phyloP scores from a whole-genome alignment of 129 eudicot genomes.

The Cynara cardunculus region DNA sequence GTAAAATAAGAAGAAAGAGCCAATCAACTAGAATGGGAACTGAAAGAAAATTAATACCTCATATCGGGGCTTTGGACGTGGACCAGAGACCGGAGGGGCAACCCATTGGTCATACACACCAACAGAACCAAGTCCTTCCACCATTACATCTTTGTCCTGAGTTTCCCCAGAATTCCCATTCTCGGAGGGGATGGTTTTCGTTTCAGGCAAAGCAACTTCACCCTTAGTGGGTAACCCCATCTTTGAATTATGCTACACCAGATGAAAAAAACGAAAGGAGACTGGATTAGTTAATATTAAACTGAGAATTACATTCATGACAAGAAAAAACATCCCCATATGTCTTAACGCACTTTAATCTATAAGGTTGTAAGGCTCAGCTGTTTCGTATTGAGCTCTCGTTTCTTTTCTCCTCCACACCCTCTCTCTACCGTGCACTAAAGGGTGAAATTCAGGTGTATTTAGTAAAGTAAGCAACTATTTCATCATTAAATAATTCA shows the following conservation, averaged over 20 bases:
- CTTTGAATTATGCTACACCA: constrained; percentile 48
- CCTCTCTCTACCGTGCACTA: neutral
- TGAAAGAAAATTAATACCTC: constrained; percentile 48
- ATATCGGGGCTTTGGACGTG: constrained; percentile 87
- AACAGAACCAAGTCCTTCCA: constrained; percentile 66
- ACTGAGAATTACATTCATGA: neutral
- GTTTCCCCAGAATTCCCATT: constrained; percentile 65
- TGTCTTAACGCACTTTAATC: neutral
- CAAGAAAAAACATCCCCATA: neutral
- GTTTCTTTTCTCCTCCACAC: neutral
- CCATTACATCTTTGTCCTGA: constrained; percentile 81
- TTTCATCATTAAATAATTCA: neutral
- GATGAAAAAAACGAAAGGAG: constrained; percentile 2
- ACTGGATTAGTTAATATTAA: neutral
- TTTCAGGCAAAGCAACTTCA: constrained; percentile 54
- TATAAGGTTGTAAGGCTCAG: neutral
- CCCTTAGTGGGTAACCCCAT: constrained; percentile 46
- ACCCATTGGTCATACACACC: constrained; percentile 96
- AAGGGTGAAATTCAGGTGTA: neutral
- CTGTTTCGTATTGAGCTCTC: neutral
- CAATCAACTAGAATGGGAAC: neutral
- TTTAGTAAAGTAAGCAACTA: neutral
- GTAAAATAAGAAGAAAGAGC: neutral
- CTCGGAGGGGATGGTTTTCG: constrained; percentile 60
- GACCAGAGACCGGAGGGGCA: constrained; percentile 71